A percentile compares a stretch with the other conserved stretches of the same genome.
phyloP scores from a whole-genome alignment of 352 stramenopile genomes.

The Globisporangium parvum region DNA sequence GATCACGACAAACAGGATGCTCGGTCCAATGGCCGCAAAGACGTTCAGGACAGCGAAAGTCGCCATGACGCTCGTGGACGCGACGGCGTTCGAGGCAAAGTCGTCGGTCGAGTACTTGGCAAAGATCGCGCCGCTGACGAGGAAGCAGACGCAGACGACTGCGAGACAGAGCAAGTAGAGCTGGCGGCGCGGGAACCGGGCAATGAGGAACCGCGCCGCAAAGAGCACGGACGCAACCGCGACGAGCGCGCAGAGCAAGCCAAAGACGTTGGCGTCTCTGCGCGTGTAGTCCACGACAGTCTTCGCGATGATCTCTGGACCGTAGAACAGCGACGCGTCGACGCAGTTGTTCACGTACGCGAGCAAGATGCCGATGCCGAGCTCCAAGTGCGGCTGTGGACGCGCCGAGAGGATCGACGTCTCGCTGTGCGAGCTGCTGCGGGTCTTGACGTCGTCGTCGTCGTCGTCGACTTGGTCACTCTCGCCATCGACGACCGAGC shows the following conservation, averaged over 20 bases:
- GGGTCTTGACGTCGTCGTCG: constrained; percentile 3
- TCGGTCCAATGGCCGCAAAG: constrained; percentile 66
- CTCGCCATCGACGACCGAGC: constrained; percentile 15
- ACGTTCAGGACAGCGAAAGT: constrained; percentile 73
- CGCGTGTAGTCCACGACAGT: constrained; percentile 49
- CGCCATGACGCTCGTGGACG: constrained; percentile 48
- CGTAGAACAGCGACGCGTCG: constrained; percentile 85
- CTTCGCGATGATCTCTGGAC: constrained; percentile 75
- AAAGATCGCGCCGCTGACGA: constrained; percentile 64
- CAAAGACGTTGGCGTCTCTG: constrained; percentile 71
- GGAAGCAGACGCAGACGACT: constrained; percentile 66
- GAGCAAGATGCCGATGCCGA: constrained; percentile 68
- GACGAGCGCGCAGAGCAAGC: constrained; percentile 58
- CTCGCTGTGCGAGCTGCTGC: constrained; percentile 3
- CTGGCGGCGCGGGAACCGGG: constrained; percentile 51
- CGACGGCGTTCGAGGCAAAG: constrained; percentile 34
- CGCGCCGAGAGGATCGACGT: not conserved
- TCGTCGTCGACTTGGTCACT: constrained; percentile 20
- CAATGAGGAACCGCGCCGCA: constrained; percentile 61
- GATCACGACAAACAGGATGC: constrained; percentile 81
- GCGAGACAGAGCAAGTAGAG: constrained; percentile 69
- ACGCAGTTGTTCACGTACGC: constrained; percentile 88
- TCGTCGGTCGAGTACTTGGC: constrained; percentile 58
- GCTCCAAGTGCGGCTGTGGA: constrained; percentile 43
- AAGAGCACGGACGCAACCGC: constrained; percentile 65